These are phyloP conservation scores for Adansonia digitata DNA, from an alignment of 345 rosid genomes.

Conservation along the genomic window DNA sequence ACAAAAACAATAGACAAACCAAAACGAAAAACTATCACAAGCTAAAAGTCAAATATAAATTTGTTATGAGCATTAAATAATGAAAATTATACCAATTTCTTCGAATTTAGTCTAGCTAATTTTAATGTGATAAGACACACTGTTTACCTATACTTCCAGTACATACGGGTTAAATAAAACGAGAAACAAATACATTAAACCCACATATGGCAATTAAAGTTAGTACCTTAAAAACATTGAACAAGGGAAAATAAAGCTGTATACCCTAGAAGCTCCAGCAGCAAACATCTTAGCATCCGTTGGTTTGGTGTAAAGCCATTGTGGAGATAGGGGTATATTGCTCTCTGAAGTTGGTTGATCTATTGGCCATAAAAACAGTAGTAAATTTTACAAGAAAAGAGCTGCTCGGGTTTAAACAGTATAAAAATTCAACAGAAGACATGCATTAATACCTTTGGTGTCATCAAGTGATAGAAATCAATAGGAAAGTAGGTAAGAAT, in stretches of 20 bases:
- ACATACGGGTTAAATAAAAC: neutral
- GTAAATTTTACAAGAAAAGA: neutral
- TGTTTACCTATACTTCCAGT: neutral
- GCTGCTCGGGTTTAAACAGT: neutral
- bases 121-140: neutral
- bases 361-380: neutral
- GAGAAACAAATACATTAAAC: neutral
- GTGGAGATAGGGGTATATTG: slow-evolving; percentile 47
- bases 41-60: neutral
- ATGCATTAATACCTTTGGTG: too few species aligned
- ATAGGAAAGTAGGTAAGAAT: too few species aligned
- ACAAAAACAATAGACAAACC: neutral
- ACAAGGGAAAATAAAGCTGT: neutral
- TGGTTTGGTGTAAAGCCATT: slow-evolving; percentile 47
- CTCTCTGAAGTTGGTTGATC: slow-evolving; percentile 39
- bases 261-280: slow-evolving; percentile 22
- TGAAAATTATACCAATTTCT: neutral
- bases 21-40: neutral
- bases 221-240: neutral
- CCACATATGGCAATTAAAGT: neutral
- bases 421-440: neutral
- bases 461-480: too few species aligned
- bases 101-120: neutral
- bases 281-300: slow-evolving; percentile 28
- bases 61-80: neutral